Percentiles rank a stretch among this genome's conserved stretches.
phyloP scores from a whole-genome alignment of 805 yeast species.

The Metschnikowia orientalis region DNA sequence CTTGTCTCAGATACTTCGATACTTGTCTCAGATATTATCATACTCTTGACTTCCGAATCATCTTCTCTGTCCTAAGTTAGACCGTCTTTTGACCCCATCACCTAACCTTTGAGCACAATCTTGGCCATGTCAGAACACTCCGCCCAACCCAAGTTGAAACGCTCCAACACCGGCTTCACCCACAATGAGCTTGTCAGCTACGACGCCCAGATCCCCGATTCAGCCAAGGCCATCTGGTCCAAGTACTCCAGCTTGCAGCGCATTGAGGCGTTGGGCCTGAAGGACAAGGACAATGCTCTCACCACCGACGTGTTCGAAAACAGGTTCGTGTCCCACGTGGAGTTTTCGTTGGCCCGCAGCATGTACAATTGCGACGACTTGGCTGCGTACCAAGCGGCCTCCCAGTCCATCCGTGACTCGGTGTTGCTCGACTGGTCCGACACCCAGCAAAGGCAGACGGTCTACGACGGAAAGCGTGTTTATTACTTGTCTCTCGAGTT shows the following conservation, averaged over 20 bases:
- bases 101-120: no score
- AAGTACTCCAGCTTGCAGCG: slow-evolving; percentile 51
- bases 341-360: slow-evolving; percentile 86
- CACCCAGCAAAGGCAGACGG: slow-evolving; percentile 86
- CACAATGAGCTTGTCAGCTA: slow-evolving; percentile 83
- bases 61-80: no score
- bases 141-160: slow-evolving; percentile 48
- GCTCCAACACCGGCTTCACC: slow-evolving; percentile 86
- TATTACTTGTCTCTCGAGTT: slow-evolving; percentile 86
- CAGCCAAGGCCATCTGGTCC: slow-evolving; percentile 74
- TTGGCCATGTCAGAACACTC: no score
- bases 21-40: no score
- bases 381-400: slow-evolving; percentile 90
- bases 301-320: slow-evolving; percentile 57
- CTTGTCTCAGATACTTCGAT: no score
- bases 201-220: slow-evolving; percentile 75
- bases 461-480: slow-evolving; percentile 77
- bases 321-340: slow-evolving; percentile 79
- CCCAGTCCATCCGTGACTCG: slow-evolving; percentile 72
- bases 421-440: slow-evolving; percentile 85
- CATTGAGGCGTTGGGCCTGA: slow-evolving; percentile 12
- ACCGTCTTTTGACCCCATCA: no score
- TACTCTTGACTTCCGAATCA: no score
- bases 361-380: slow-evolving; percentile 87
- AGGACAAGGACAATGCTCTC: slow-evolving; percentile 18